These are phyloP conservation scores for Cladosporium sp. DNA, from an alignment of 2,329 filamentous ascomycete genomes.

Conservation along the genomic window DNA sequence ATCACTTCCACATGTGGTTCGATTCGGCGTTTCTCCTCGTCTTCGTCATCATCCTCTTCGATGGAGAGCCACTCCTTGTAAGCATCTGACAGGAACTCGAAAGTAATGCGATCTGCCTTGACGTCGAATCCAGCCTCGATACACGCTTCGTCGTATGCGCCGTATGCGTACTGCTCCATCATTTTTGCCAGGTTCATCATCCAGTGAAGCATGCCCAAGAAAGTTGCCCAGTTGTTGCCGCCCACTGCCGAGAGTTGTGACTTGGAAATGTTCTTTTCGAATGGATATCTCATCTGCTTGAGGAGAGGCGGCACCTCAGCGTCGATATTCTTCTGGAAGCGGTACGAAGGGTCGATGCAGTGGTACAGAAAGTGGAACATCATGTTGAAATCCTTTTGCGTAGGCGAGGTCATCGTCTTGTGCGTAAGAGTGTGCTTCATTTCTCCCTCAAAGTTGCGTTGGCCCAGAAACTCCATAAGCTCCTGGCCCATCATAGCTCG, in stretches of 20 bases:
- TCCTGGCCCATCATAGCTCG: slow-evolving; percentile 84
- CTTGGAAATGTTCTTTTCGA: slow-evolving; percentile 93
- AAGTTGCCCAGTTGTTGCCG: slow-evolving; percentile 95
- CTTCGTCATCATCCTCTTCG: slow-evolving; percentile 75
- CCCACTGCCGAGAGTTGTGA: slow-evolving; percentile 93
- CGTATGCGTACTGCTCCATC: slow-evolving; percentile 77
- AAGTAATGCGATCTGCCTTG: slow-evolving; percentile 86
- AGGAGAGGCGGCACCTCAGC: slow-evolving; percentile 90
- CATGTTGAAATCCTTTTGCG: slow-evolving; percentile 95
- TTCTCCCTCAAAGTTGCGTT: slow-evolving; percentile 96
- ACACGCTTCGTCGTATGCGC: slow-evolving; percentile 87
- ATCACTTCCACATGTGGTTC: slow-evolving; percentile 83
- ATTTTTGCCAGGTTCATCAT: slow-evolving; percentile 98
- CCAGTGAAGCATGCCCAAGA: slow-evolving; percentile 93
- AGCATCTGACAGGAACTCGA: slow-evolving; percentile 83
- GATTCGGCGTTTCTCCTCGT: slow-evolving; percentile 76
- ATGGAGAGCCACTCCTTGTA: slow-evolving; percentile 94
- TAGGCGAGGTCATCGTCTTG: slow-evolving; percentile 89
- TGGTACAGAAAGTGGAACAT: slow-evolving; percentile 99
- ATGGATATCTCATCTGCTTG: slow-evolving; percentile 92
- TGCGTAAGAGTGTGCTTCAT: slow-evolving; percentile 92
- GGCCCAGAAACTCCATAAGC: slow-evolving; percentile 84
- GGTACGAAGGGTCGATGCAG: slow-evolving; percentile 89
- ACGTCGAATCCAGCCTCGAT: slow-evolving; percentile 86
- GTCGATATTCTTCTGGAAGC: slow-evolving; percentile 92